A percentile compares a stretch with the other conserved stretches of the same genome.
Evolutionary conservation across 1,284 basidiomycete species (phyloP).

Genomic region (Papiliotrema laurentii): DNA sequence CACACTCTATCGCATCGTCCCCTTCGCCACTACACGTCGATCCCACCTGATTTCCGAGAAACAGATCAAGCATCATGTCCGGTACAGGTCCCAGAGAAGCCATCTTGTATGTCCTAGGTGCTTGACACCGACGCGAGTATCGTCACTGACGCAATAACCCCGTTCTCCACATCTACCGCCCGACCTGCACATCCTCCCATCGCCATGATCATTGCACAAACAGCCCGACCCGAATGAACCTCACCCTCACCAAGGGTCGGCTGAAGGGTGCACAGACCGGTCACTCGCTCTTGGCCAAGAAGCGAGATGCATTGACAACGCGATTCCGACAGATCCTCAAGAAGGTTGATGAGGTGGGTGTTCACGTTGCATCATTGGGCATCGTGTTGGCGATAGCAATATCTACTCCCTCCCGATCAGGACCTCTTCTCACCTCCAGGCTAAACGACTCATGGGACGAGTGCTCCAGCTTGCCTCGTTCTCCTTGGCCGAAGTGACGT

Average conservation of each 20-base stretch:
- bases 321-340: slow-evolving; percentile 82
- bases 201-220: too few species aligned
- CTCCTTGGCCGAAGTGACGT: slow-evolving; percentile 96
- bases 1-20: neutral
- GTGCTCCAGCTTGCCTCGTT: slow-evolving; percentile 99
- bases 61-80: slow-evolving; percentile 59
- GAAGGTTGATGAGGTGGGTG: slow-evolving; percentile 90
- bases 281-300: slow-evolving; percentile 94
- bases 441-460: slow-evolving; percentile 97
- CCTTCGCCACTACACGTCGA: neutral
- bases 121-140: too few species aligned
- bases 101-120: slow-evolving; percentile 58
- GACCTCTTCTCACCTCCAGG: slow-evolving; percentile 54
- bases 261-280: slow-evolving; percentile 97
- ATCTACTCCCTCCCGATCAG: too few species aligned
- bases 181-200: neutral
- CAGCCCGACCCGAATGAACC: slow-evolving; percentile 82
- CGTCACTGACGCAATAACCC: neutral
- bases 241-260: slow-evolving; percentile 88
- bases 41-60: neutral
- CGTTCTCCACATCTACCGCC: neutral
- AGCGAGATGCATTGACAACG: slow-evolving; percentile 90
- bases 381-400: too few species aligned
- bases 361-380: slow-evolving; percentile 11
- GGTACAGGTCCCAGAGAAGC: slow-evolving; percentile 83